Base-by-base conservation (phyloP, 2,329 filamentous ascomycete species). In the Ascochyta fabae region DNA sequence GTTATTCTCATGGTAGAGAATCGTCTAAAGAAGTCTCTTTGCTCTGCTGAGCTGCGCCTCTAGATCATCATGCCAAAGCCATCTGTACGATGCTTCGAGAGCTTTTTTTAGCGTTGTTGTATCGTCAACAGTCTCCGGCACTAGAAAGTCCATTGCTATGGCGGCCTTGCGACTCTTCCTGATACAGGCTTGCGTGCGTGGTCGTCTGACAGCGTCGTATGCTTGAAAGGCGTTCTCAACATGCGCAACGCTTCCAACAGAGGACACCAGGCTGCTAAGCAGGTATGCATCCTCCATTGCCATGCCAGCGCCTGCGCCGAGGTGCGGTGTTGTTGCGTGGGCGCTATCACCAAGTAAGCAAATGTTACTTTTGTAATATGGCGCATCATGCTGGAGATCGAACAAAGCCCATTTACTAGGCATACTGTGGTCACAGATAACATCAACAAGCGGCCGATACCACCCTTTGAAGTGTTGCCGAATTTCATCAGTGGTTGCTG, bases 51-150 rank as follows among this genome's bases (percentile, higher is more conserved):
- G 31, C 33, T 73, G 62, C 12, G 26, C 54, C 36, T 67, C 64
- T 9, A 72, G 47, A 54, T 73, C 69, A 24, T 66, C 63, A 47
- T 69, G 55, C 71, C 71, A 73, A 13, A 73, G 45, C 66, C 65
- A 71, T 12, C 42, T 38, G 44, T 62, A 67, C 24, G 58, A 64
- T 15, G 44, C 39, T 15, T 67, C 60, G 3, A 68, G 45, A 33
- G 51, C 51, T 3, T 56, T 42, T 31, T 59, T 57, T 13, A 71
- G 34, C 5, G 48, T 54, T 2, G 38, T 36, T 22, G 62, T 52
- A 46, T 72, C 55, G 29, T 67, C 64, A 3, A 50, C 50, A 23
- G 66, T 33, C 3, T 55, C 62, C 2, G 62, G 60, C 13, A 61
- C n/a, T 9, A 62, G 46, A 23, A 70, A 66, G n/a, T 61, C 56